Conservation (phyloP, 148 eudicot genomes). For the Camellia sinensis region DNA sequence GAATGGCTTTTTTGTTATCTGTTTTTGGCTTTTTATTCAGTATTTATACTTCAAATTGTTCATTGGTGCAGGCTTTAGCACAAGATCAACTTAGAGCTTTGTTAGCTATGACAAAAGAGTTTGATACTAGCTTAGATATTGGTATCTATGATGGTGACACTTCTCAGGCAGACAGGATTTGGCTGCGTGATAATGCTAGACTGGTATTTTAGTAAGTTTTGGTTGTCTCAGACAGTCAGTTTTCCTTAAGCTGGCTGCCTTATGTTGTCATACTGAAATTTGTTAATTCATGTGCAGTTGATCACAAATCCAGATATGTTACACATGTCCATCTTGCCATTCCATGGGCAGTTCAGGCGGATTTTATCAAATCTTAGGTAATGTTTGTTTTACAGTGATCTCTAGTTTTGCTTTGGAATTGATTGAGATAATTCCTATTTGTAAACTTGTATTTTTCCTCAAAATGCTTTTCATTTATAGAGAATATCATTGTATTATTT, state of each 20-base stretch:
- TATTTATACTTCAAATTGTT: conserved; percentile 1
- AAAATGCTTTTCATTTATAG: neutral
- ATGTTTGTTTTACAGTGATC: conserved; percentile 16
- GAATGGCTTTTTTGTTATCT: conserved; percentile 3
- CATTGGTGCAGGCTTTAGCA: conserved; percentile 77
- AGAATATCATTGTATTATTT: conserved; percentile 14
- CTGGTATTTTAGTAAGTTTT: conserved; percentile 50
- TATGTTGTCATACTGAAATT: conserved; percentile 12
- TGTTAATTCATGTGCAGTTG: conserved; percentile 57
- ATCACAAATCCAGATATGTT: conserved; percentile 98
- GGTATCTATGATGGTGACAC: conserved; percentile 99
- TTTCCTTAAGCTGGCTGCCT: conserved; percentile 6
- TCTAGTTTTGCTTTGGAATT: conserved; percentile 6
- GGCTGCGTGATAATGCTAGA: conserved; percentile 84
- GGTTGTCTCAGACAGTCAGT: conserved; percentile 10
- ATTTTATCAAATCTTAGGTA: conserved; percentile 86
- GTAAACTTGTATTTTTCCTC: neutral
- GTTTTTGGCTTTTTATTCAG: conserved; percentile 6
- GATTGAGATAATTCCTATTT: neutral
- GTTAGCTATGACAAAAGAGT: conserved; percentile 47
- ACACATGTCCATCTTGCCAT: conserved; percentile 91
- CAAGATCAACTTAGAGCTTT: conserved; percentile 91
- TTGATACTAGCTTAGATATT: conserved; percentile 46
- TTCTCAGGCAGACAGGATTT: conserved; percentile 59
- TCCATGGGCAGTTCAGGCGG: conserved; percentile 69